Conservation (phyloP, 495 filamentous ascomycete species). For the Cercophora scortea region DNA sequence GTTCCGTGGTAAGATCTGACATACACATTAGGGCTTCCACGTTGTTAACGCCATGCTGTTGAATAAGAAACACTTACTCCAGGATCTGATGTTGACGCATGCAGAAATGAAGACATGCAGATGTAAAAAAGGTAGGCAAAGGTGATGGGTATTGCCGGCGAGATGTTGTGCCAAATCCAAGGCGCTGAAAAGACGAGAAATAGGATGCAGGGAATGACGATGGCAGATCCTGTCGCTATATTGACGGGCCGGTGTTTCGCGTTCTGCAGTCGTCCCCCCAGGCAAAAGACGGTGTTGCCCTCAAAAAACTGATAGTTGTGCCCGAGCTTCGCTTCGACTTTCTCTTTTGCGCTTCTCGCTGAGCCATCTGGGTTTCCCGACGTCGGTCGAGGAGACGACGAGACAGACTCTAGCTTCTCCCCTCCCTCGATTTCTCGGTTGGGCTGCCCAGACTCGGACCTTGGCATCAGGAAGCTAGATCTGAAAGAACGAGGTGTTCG, state of each 20-base stretch:
- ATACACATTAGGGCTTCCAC: constrained; percentile 9
- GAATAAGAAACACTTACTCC: constrained; percentile 56
- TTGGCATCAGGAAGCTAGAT: constrained; percentile 56
- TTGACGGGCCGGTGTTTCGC: constrained; percentile 86
- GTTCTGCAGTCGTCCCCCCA: constrained; percentile 80
- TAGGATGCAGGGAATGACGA: constrained; percentile 66
- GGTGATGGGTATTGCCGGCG: constrained; percentile 82
- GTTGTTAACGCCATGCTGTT: background rate
- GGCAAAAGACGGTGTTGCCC: constrained; percentile 85
- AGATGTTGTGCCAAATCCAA: constrained; percentile 85
- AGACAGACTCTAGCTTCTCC: constrained; percentile 68
- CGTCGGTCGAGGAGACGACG: constrained; percentile 54
- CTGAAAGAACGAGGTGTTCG: constrained; percentile 67
- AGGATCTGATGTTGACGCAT: constrained; percentile 84
- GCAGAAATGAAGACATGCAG: constrained; percentile 86
- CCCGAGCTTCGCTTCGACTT: constrained; percentile 30
- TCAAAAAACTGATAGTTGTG: constrained; percentile 86
- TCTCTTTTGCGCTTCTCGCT: constrained; percentile 3
- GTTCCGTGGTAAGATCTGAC: constrained; percentile 77
- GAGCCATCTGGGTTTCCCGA: constrained; percentile 5
- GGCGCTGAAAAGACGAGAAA: constrained; percentile 85
- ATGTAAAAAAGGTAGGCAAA: constrained; percentile 88
- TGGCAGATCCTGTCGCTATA: constrained; percentile 71
- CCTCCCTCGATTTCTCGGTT: constrained; percentile 52
- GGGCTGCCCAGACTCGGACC: constrained; percentile 34